phyloP scores from a whole-genome alignment of 1,284 basidiomycete genomes.

The Moesziomyces parantarcticus region DNA sequence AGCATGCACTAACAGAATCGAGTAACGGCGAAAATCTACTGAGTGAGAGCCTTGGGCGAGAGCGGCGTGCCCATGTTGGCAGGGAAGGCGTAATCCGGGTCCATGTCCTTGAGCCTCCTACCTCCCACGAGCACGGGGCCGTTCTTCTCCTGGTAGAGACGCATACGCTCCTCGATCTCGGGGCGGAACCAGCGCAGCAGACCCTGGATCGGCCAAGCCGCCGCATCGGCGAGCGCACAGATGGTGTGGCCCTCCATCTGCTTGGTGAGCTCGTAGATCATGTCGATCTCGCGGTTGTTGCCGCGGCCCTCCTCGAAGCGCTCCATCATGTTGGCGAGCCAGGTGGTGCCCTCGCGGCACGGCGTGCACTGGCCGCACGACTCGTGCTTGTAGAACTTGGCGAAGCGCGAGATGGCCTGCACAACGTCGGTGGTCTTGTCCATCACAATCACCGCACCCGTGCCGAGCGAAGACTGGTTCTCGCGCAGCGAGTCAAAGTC shows the following conservation, averaged over 20 bases:
- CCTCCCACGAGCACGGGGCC: slow-evolving; percentile 92
- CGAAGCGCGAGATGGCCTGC: slow-evolving; percentile 87
- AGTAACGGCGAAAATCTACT: slow-evolving; percentile 5
- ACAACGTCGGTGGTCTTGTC: slow-evolving; percentile 92
- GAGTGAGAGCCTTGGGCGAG: slow-evolving; percentile 38
- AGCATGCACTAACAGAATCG: background rate
- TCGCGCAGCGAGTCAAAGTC: slow-evolving; percentile 98
- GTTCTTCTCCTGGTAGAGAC: slow-evolving; percentile 79
- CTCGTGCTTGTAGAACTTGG: slow-evolving; percentile 83
- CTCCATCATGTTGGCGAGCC: slow-evolving; percentile 67
- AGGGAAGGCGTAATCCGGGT: slow-evolving; percentile 80
- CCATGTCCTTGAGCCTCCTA: slow-evolving; percentile 77
- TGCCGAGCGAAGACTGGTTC: slow-evolving; percentile 91
- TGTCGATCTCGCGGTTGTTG: slow-evolving; percentile 93
- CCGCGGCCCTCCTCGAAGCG: slow-evolving; percentile 84
- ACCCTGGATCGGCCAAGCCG: slow-evolving; percentile 96
- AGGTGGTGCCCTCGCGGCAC: slow-evolving; percentile 82
- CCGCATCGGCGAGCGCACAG: slow-evolving; percentile 95
- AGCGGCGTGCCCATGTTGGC: slow-evolving; percentile 76
- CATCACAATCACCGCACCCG: slow-evolving; percentile 98
- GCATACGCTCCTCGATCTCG: slow-evolving; percentile 82
- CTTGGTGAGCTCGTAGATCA: slow-evolving; percentile 75
- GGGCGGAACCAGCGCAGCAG: slow-evolving; percentile 93
- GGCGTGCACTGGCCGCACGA: slow-evolving; percentile 98
- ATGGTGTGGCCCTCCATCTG: slow-evolving; percentile 89